Conservation (phyloP, 2,329 filamentous ascomycete genomes). For the Penicillium verrucosum region DNA sequence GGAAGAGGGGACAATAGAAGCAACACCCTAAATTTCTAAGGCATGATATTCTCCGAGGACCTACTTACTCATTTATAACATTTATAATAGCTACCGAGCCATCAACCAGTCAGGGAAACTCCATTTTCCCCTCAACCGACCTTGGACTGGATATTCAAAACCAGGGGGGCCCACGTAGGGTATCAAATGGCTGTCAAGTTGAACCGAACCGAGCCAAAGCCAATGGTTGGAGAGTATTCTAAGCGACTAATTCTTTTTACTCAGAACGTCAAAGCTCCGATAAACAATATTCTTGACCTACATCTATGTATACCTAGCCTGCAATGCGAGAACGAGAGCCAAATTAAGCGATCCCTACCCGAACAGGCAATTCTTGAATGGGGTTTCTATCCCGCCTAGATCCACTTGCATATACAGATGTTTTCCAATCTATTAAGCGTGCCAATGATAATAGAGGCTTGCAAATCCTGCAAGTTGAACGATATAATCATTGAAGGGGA, state of each 20-base stretch:
- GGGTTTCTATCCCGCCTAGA: constrained; percentile 9
- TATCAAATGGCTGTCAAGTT: neutral
- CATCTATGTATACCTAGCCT: neutral
- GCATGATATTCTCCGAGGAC: neutral
- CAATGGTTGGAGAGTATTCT: neutral
- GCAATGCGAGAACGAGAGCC: constrained; percentile 18
- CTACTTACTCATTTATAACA: neutral
- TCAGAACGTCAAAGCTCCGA: neutral
- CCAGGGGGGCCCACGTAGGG: neutral
- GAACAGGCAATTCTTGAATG: constrained; percentile 12
- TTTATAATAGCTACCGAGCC: neutral
- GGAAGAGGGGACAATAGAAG: neutral
- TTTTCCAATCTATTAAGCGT: neutral
- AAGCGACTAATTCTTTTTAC: neutral
- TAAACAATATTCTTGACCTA: no score
- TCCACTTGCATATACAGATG: constrained; percentile 4
- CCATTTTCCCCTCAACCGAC: neutral
- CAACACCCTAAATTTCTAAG: neutral
- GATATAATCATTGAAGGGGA: neutral
- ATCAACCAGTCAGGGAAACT: neutral
- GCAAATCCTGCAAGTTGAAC: neutral
- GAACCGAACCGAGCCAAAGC: neutral
- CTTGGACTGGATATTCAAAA: neutral
- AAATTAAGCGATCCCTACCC: constrained; percentile 18
- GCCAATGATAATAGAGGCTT: neutral